These are phyloP conservation scores for Candolleomyces eurysporus DNA, from an alignment of 768 basidiomycete species.

Conservation along the genomic window DNA sequence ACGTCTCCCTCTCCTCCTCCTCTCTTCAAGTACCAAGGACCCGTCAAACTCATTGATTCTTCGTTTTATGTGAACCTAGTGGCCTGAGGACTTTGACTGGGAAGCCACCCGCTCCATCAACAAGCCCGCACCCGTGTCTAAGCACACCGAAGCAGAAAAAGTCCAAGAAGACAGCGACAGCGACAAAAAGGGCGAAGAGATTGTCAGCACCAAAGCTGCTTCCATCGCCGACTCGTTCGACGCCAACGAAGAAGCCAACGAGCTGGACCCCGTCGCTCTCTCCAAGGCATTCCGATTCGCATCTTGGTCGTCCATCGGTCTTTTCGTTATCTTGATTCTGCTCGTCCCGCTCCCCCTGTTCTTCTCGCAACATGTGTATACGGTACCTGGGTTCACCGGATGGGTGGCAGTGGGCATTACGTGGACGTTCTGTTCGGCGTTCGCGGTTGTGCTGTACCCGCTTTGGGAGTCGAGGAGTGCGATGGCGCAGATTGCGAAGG, in stretches of 20 bases:
- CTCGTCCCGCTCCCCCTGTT: constrained; percentile 86
- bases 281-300: constrained; percentile 81
- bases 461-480: constrained; percentile 80
- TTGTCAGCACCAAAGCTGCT: constrained; percentile 17
- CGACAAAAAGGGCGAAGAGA: constrained; percentile 34
- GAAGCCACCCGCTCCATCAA: constrained; percentile 79
- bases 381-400: constrained; percentile 59
- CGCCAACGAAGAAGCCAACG: constrained; percentile 42
- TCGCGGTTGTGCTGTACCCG: constrained; percentile 81
- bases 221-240: constrained; percentile 37
- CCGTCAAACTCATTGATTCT: too few species aligned
- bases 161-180: constrained; percentile 26
- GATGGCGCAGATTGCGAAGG: constrained; percentile 53
- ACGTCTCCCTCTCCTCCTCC: constrained; percentile 18
- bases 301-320: constrained; percentile 62
- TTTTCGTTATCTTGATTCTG: constrained; percentile 64
- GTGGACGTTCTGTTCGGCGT: constrained; percentile 79
- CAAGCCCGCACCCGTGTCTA: constrained; percentile 17
- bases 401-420: constrained; percentile 84
- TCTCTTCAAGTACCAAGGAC: too few species aligned
- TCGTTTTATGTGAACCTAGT: constrained; percentile 31
- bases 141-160: constrained; percentile 23
- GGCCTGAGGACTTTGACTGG: constrained; percentile 85
- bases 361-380: constrained; percentile 73
- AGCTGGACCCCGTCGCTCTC: constrained; percentile 64